phyloP scores from a whole-genome alignment of 108 stramenopile species.

The Fragilariopsis cylindrus region DNA sequence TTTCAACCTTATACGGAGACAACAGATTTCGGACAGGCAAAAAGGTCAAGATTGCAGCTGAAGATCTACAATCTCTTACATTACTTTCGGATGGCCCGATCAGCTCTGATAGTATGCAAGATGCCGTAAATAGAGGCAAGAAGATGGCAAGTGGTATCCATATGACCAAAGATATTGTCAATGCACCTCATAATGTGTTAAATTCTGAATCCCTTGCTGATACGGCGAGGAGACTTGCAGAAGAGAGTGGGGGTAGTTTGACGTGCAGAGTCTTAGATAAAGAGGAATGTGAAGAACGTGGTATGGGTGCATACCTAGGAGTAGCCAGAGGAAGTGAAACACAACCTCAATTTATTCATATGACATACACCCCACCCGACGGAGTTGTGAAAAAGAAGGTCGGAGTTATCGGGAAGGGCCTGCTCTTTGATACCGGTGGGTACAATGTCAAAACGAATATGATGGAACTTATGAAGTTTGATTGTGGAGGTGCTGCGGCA shows the following conservation, averaged over 20 bases:
- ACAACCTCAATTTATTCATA: constrained; percentile 96
- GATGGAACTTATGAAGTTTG: constrained; percentile 99
- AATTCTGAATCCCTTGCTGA: constrained; percentile 86
- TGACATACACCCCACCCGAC: constrained; percentile 84
- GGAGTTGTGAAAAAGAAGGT: constrained; percentile 78
- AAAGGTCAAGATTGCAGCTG: constrained; percentile 64
- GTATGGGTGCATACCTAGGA: constrained; percentile 94
- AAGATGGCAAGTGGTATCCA: constrained; percentile 61
- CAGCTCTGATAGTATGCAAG: constrained; percentile 27
- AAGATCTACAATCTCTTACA: constrained; percentile 61
- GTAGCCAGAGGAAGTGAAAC: constrained; percentile 92
- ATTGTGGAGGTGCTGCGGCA: constrained; percentile 94
- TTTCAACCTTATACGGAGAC: constrained; percentile 69
- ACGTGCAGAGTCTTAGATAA: constrained; percentile 81
- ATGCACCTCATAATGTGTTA: constrained; percentile 95
- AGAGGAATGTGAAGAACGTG: constrained; percentile 82
- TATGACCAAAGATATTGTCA: constrained; percentile 93
- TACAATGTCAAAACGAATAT: constrained; percentile 98
- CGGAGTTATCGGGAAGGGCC: constrained; percentile 93
- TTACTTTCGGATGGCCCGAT: constrained; percentile 44
- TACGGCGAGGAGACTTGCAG: constrained; percentile 80
- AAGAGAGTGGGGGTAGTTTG: constrained; percentile 70
- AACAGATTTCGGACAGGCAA: constrained; percentile 81
- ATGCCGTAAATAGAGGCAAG: constrained; percentile 50
- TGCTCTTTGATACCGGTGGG: constrained; percentile 99